These are phyloP conservation scores for Neurospora discreta DNA, from an alignment of 495 filamentous ascomycete genomes.

Conservation along the genomic window DNA sequence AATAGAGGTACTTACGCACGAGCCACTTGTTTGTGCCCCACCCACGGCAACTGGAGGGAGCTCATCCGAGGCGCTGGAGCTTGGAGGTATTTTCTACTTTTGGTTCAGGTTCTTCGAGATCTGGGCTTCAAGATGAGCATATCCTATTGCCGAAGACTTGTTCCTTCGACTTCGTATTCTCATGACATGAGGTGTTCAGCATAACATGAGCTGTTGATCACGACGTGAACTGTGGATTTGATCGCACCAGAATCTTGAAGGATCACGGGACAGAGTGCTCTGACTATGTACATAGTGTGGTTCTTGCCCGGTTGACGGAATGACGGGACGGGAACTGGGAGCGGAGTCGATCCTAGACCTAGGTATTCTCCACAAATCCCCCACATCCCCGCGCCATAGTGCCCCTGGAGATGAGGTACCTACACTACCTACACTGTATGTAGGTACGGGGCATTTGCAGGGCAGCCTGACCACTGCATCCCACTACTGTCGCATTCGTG, in stretches of 20 bases:
- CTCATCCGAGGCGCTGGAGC: background rate
- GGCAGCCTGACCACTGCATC: no score
- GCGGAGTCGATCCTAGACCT: background rate
- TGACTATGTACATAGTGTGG: background rate
- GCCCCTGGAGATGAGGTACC: no score
- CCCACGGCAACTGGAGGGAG: background rate
- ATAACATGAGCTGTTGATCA: background rate
- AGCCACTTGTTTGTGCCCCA: background rate
- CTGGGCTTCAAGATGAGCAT: background rate
- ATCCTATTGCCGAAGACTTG: background rate
- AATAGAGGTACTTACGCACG: background rate
- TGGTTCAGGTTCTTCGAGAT: background rate
- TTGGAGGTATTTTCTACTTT: no score
- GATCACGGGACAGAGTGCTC: background rate
- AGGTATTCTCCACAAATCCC: background rate
- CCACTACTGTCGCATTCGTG: no score
- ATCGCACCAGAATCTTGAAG: background rate
- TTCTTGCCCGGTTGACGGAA: background rate
- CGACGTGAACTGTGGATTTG: background rate
- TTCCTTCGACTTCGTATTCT: background rate
- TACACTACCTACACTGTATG: no score
- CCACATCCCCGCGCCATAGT: background rate
- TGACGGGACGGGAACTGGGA: background rate
- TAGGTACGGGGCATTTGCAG: no score
- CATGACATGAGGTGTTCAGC: background rate